Evolutionary conservation across 2,329 filamentous ascomycete species (phyloP).

Genomic region (Aspergillus novoparasiticus): DNA sequence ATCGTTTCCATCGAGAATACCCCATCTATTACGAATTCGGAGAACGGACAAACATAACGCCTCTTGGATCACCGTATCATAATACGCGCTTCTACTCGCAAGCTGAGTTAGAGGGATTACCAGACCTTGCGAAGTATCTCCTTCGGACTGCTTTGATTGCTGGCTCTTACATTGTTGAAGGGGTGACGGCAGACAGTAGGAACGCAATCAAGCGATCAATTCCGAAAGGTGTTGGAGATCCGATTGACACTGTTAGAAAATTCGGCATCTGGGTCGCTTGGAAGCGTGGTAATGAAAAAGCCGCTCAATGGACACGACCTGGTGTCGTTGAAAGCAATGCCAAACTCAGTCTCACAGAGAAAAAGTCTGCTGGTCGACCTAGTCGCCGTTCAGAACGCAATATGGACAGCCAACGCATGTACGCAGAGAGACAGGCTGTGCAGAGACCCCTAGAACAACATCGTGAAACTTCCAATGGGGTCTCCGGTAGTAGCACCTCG

Average conservation of each 20-base stretch:
- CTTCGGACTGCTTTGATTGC: constrained; percentile 65
- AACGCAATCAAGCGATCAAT: constrained; percentile 65
- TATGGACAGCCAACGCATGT: constrained; percentile 44
- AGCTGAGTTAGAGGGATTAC: constrained; percentile 62
- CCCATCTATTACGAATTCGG: constrained; percentile 63
- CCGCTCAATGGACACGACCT: constrained; percentile 64
- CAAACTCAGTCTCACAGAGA: constrained; percentile 52
- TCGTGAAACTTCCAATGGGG: constrained; percentile 19
- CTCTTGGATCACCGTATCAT: constrained; percentile 56
- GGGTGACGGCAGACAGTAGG: constrained; percentile 59
- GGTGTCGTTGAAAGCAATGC: constrained; percentile 56
- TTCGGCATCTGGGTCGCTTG: constrained; percentile 69
- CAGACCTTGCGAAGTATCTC: constrained; percentile 62
- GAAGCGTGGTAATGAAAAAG: constrained; percentile 66
- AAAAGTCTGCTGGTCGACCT: constrained; percentile 58
- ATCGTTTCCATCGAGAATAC: constrained; percentile 55
- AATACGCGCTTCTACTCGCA: constrained; percentile 66
- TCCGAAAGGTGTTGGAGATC: constrained; percentile 63
- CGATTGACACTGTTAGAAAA: constrained; percentile 59
- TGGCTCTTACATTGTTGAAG: constrained; percentile 60
- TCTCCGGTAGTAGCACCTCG: constrained; percentile 19
- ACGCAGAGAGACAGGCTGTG: constrained; percentile 42
- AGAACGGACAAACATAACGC: constrained; percentile 54
- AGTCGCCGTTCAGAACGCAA: constrained; percentile 60
- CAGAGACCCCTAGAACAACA: constrained; percentile 36